Conservation (phyloP, 495 filamentous ascomycete genomes). For the Hypoxylon subgilvum region DNA sequence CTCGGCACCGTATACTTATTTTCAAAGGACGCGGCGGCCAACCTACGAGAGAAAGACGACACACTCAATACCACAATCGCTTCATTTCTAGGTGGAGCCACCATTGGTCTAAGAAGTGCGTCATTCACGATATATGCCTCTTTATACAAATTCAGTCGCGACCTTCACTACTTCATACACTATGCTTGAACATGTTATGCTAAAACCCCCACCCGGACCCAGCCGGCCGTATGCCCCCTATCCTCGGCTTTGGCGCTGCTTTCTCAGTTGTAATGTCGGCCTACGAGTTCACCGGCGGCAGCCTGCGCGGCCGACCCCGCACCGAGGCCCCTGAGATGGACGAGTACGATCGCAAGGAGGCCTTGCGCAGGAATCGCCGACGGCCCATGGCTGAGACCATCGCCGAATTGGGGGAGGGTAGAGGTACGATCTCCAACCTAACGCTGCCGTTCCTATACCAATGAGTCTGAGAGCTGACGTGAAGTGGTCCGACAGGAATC, state of each 20-base stretch:
- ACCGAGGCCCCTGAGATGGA: conserved; percentile 65
- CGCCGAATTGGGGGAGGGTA: conserved; percentile 82
- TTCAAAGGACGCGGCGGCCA: conserved; percentile 53
- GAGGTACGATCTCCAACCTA: conserved; percentile 62
- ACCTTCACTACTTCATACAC: neutral
- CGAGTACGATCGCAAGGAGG: conserved; percentile 80
- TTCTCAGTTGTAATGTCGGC: conserved; percentile 68
- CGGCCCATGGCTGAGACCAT: conserved; percentile 83
- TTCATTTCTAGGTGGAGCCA: conserved; percentile 48
- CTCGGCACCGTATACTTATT: conserved; percentile 83
- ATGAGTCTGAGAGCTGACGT: conserved; percentile 9
- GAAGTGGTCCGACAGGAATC: conserved; percentile 67
- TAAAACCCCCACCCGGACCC: neutral
- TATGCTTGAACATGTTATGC: neutral
- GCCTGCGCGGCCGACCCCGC: conserved; percentile 58
- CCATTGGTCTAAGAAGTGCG: conserved; percentile 48
- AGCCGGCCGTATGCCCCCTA: conserved; percentile 79
- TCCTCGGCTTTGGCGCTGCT: conserved; percentile 76
- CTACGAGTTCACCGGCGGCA: conserved; percentile 80
- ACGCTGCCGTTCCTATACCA: neutral
- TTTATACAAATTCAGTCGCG: no score
- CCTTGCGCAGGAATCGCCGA: conserved; percentile 73
- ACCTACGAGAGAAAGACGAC: conserved; percentile 56
- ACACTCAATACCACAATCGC: conserved; percentile 47
- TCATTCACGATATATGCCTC: neutral